Base-by-base conservation (phyloP, 2,329 filamentous ascomycete species). In the Colletotrichum sp. region DNA sequence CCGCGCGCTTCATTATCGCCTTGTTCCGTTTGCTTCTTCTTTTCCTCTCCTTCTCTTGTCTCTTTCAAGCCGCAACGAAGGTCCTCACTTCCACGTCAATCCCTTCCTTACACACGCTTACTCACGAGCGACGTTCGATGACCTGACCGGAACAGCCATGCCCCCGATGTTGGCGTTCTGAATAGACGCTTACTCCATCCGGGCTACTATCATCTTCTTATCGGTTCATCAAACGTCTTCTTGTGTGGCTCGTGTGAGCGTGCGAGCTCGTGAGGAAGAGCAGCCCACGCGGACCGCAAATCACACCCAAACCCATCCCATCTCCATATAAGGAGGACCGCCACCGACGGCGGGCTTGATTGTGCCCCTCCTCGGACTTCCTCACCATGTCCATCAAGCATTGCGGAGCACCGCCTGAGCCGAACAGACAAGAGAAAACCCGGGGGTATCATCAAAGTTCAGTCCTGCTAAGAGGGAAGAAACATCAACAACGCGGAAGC, bases 91-190 rank as follows among this genome's bases (percentile, higher is more conserved):
- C 43, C 34, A 65, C 64, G 64, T 65, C 60, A 57, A 64, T 65
- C 64, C 18, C 58, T 71, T 65, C 60, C 73, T 75, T 38, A 75
- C 70, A 48, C 58, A 74, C 71, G 74, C 74, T 76, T 74, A 76
- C 70, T 76, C 74, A 74, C 65, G 65, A 24, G 57, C 57, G 58
- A 24, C 36, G 71, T 60, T 76, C 65, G 64, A 74, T 76, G 74
- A 76, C 58, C 43, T 74, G 55, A 69, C 70, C 48, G 34, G 58
- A 58, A 69, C 68, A 71, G 65, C 74, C 70, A 76, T 28, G 38
- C 57, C 58, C 61, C 43, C 26, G 69, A 64, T 72, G 30, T 32
- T 43, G 66, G 55, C 43, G 28, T 67, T 63, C 38, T 48, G 43
- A 60, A 69, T 18, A 73, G 26, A 36, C 58, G 64, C 28, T 74